These are phyloP conservation scores for Chlorella sorokiniana DNA, from an alignment of 139 green algal genomes.

Conservation along the genomic window DNA sequence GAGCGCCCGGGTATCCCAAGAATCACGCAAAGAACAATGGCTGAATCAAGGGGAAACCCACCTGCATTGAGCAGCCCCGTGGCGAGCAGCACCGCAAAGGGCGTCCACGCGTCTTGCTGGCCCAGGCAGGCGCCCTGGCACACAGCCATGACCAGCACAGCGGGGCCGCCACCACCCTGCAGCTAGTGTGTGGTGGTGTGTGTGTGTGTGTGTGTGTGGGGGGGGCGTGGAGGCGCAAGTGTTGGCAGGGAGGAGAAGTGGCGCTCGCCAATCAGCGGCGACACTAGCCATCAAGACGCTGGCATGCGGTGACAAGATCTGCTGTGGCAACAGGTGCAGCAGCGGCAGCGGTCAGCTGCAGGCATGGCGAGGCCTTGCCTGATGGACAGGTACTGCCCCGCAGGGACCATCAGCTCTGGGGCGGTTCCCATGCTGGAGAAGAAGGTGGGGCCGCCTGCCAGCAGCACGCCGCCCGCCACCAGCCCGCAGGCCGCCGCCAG, in stretches of 20 bases:
- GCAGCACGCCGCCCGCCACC: constrained; percentile 26
- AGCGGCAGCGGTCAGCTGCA: not conserved
- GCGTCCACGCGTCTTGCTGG: constrained; percentile 66
- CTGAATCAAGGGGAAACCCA: too few species aligned
- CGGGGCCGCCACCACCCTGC: constrained; percentile 63
- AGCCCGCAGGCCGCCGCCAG: constrained; percentile 44
- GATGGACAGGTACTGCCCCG: constrained; percentile 44
- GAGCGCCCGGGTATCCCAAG: too few species aligned
- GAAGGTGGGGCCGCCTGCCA: constrained; percentile 34
- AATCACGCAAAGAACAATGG: too few species aligned
- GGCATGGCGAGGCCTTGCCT: not conserved
- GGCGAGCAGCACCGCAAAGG: constrained; percentile 55
- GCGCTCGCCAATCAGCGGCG: too few species aligned
- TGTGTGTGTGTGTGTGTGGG: too few species aligned
- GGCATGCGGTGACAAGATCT: too few species aligned
- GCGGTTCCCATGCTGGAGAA: constrained; percentile 54
- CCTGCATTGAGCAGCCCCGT: constrained; percentile 58
- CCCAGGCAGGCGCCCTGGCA: constrained; percentile 69
- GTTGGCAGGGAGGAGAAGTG: too few species aligned
- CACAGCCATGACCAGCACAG: constrained; percentile 63
- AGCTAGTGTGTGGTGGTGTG: constrained; percentile 12
- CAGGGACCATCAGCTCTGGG: constrained; percentile 44
- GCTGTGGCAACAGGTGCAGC: too few species aligned
- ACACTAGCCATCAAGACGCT: too few species aligned
- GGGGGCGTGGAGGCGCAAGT: too few species aligned